Base-by-base conservation (phyloP, 768 basidiomycete genomes). In the Tylopilus rubrobrunneus region DNA sequence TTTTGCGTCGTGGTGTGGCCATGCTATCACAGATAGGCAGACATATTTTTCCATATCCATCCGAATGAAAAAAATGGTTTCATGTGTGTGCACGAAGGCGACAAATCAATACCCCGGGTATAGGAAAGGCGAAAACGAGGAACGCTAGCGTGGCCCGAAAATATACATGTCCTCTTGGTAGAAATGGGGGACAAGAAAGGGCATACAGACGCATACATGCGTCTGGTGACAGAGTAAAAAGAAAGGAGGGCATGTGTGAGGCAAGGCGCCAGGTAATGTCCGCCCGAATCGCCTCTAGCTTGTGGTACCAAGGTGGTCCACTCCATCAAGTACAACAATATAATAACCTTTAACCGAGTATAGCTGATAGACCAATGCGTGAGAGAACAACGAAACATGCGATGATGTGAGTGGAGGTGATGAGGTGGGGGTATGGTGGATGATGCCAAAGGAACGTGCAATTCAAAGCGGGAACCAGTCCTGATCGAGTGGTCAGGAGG, bases 401-500 rank as follows among this genome's bases (percentile, higher is more conserved):
- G 28, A 57, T 52, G 33, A 61, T 61, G 56, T 47, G 28, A 51
- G 31, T 56, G 49, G 17, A 51, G 19, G 29, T 48, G 45, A 52
- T 51, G 64, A 57, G 41, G 46, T 49, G 50, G 50, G 46, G 42
- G 29, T 53, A 53, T 55, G 31, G 10, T 34, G 51, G 27, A 21
- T 51, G 34, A 43, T 43, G 40, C n/a, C n/a, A 67, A 62, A 28
- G 11, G 57, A 67, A 56, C 15, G 62, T 59, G 49, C n/a, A n/a
- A n/a, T n/a, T n/a, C 29, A 59, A 42, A 41, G 4, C 21, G 45
- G 65, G 52, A 60, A 15, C 65, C 58, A 58, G 65, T 67, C 65
- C 65, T 67, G 41, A 23, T 27, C n/a, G 3, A 4, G 7, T 17
- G n/a, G 15, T 60, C 19, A 64, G 52, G 4, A 25, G 6, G 19